These are phyloP conservation scores for Ascochyta pisi DNA, from an alignment of 2,329 filamentous ascomycete genomes.

Conservation along the genomic window DNA sequence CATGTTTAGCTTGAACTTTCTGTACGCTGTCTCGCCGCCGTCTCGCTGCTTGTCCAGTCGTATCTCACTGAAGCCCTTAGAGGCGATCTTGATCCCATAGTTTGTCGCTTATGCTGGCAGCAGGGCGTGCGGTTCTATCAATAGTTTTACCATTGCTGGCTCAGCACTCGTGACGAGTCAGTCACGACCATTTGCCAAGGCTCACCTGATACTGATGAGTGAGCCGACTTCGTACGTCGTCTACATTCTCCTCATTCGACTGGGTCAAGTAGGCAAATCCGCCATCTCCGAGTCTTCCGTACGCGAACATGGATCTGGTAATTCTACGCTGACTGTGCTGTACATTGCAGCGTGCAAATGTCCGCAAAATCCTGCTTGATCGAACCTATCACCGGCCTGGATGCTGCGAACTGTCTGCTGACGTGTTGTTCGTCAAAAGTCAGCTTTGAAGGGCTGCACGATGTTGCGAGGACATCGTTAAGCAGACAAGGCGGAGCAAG, in stretches of 20 bases:
- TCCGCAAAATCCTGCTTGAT: conserved; percentile 1
- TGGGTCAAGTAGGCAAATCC: background rate
- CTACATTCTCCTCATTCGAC: background rate
- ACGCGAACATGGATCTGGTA: background rate
- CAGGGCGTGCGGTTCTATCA: conserved; percentile 5
- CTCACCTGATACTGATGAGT: conserved; percentile 10
- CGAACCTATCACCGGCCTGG: background rate
- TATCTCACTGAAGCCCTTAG: background rate
- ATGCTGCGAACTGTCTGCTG: conserved; percentile 3
- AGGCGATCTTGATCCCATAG: background rate
- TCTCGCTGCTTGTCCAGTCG: background rate
- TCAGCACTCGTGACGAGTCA: background rate
- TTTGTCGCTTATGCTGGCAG: conserved; percentile 7
- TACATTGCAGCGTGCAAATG: conserved; percentile 4
- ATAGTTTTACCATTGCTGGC: background rate
- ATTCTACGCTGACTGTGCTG: conserved; percentile 14
- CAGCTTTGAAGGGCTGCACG: conserved; percentile 3
- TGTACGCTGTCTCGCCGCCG: background rate
- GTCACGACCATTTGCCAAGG: conserved; percentile 3
- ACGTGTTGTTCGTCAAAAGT: conserved; percentile 1
- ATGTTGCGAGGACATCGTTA: background rate
- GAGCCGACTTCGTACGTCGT: conserved; percentile 7
- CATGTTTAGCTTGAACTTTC: background rate
- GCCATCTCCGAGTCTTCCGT: background rate
- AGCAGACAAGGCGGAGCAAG: background rate